Evolutionary conservation across 768 basidiomycete species (phyloP), one percentile per base, ranked within the genome.

Genomic region (Lentinula edodes): DNA sequence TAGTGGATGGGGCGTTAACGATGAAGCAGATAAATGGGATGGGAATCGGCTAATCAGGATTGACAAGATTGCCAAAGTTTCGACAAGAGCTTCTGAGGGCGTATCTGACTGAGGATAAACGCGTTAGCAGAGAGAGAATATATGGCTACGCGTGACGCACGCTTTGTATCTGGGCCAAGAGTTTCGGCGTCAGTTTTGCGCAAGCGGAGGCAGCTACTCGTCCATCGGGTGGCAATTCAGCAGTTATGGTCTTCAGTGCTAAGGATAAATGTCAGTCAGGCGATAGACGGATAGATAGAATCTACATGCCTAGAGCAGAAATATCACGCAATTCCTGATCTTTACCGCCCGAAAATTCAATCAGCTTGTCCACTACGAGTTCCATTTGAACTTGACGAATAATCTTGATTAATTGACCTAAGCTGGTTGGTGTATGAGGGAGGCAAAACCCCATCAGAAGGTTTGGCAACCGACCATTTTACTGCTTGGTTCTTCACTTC

Each of bases 401-500:
- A 67, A 93, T 90, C 80, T 93, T 90, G 81, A 94, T 91, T 69
- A 98, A 77, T 69, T 91, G 88, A 12, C 93, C 95, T 42, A 98
- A 76, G 69, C 95, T 98, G 61, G 66, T 55, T 63, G 66, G n/a
- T 65, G 7, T 39, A 20, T 34, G n/a, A 50, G 50, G 32, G 61
- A 13, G 36, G 23, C 39, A 42, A 42, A 39, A 3, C 39, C 51
- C 13, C 0, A 20, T 1, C 28, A 20, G 16, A 38, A 20, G 36
- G 59, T 10, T 10, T 43, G 1, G 41, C n/a, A 38, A 71, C 83
- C 58, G 66, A 91, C 96, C 94, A 95, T 78, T 95, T 94, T 10
- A 97, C 96, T 2, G 94, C 93, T 72, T 93, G 90, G 69, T 97
- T 97, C 80, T 98, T 98, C 65, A 98, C 97, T 78, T 99, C 97